phyloP scores from a whole-genome alignment of 768 basidiomycete species.

The Boletus rufocinnamomeus region DNA sequence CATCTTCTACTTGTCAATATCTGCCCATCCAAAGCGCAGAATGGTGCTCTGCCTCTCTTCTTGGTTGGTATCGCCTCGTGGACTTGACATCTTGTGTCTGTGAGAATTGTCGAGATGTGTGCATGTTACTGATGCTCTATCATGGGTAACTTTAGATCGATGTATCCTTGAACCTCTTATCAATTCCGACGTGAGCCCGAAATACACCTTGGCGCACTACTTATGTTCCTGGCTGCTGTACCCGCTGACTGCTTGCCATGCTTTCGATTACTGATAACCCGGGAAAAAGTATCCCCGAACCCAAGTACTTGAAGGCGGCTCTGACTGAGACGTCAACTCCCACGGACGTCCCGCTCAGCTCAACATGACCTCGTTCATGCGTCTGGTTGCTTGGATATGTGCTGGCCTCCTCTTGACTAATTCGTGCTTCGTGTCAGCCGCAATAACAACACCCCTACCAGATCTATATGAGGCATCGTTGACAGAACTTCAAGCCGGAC shows the following conservation, averaged over 20 bases:
- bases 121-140: neutral
- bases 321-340: neutral
- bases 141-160: constrained; percentile 7
- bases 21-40: neutral
- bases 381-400: constrained; percentile 11
- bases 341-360: neutral
- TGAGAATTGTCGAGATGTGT: neutral
- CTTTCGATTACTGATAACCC: constrained; percentile 5
- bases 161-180: constrained; percentile 3
- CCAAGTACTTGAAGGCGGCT: constrained; percentile 9
- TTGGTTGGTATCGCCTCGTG: neutral
- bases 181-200: neutral
- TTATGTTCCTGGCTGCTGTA: constrained; percentile 1
- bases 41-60: neutral
- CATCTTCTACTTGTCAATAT: neutral
- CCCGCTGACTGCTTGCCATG: constrained; percentile 14
- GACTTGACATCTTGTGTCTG: neutral
- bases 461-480: constrained; percentile 46
- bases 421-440: constrained; percentile 12
- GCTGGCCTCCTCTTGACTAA: constrained; percentile 6
- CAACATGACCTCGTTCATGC: constrained; percentile 8
- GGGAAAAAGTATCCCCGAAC: constrained; percentile 2
- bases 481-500: constrained; percentile 40
- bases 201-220: neutral
- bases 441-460: constrained; percentile 29